Evolutionary conservation across 805 yeast genomes (phyloP).

Genomic region (Starmera quercuum): DNA sequence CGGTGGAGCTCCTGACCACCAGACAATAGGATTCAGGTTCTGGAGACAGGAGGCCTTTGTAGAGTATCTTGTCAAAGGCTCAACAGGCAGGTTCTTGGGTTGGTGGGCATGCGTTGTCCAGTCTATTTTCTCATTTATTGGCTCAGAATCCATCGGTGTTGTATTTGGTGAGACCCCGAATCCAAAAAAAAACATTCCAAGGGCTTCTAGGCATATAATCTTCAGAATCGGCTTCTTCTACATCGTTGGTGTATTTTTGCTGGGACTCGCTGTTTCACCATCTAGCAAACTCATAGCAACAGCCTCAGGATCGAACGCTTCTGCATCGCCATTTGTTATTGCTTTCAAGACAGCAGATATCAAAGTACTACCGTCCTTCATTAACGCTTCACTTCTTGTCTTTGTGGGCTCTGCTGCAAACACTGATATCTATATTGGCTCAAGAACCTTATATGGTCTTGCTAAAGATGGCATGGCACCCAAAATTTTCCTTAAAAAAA

Average conservation of each 20-base stretch:
- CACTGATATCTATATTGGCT: not conserved
- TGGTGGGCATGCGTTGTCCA: conserved; percentile 45
- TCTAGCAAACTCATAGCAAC: conserved; percentile 33
- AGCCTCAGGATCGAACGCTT: conserved; percentile 31
- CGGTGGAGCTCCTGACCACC: conserved; percentile 33
- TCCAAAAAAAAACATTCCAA: conserved; percentile 43
- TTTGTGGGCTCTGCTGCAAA: conserved; percentile 35
- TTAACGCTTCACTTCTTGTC: conserved; percentile 40
- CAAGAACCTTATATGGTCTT: conserved; percentile 34
- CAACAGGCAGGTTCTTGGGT: conserved; percentile 42
- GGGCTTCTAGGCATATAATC: conserved; percentile 45
- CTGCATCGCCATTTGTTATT: conserved; percentile 42
- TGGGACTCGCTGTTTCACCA: conserved; percentile 53
- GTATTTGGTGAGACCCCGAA: conserved; percentile 40
- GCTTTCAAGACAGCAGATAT: conserved; percentile 43
- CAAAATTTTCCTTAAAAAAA: conserved; percentile 36
- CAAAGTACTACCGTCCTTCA: conserved; percentile 37
- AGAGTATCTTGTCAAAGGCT: conserved; percentile 24
- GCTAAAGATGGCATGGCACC: conserved; percentile 48
- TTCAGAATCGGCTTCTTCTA: conserved; percentile 49
- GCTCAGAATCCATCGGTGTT: conserved; percentile 44
- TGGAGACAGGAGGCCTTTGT: conserved; percentile 28
- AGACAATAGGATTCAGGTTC: conserved; percentile 28
- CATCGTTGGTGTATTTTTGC: conserved; percentile 40
- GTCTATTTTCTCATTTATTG: conserved; percentile 43